Percentiles rank a stretch among this genome's conserved stretches.
These are phyloP conservation scores for Russula compacta DNA, from an alignment of 768 basidiomycete species.

Conservation along the genomic window DNA sequence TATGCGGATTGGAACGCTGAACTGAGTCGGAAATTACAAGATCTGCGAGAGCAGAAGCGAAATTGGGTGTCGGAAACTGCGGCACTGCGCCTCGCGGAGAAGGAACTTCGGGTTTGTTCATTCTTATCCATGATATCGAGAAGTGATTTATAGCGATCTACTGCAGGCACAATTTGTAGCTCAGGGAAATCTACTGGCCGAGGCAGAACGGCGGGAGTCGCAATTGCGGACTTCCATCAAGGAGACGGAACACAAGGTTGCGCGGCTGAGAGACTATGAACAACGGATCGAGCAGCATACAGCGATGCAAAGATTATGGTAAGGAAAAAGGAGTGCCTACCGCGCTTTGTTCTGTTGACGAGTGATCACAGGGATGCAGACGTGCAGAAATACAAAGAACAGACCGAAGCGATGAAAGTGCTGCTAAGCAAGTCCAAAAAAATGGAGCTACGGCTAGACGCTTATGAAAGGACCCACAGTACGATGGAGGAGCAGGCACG, in stretches of 20 bases:
- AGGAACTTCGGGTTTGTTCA: constrained; percentile 51
- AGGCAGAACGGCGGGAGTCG: constrained; percentile 63
- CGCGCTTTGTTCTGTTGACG: neutral
- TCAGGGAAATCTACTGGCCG: constrained; percentile 58
- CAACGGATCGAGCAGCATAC: constrained; percentile 76
- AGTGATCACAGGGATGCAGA: constrained; percentile 55
- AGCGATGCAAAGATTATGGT: constrained; percentile 74
- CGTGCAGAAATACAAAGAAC: constrained; percentile 58
- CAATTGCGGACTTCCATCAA: constrained; percentile 66
- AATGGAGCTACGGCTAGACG: constrained; percentile 55
- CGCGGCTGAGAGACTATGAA: constrained; percentile 77
- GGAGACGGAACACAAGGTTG: constrained; percentile 74
- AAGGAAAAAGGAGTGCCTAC: neutral
- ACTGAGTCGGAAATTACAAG: constrained; percentile 66
- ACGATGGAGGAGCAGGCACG: constrained; percentile 50
- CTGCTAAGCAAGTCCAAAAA: constrained; percentile 54
- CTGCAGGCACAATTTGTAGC: constrained; percentile 57
- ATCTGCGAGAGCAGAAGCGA: constrained; percentile 72
- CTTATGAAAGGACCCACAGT: constrained; percentile 43
- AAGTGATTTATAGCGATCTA: neutral
- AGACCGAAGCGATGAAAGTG: constrained; percentile 46
- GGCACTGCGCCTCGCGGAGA: constrained; percentile 56
- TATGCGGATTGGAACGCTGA: constrained; percentile 80
- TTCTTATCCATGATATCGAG: neutral
- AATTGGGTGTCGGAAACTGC: constrained; percentile 65